These are phyloP conservation scores for Leucoagaricus sp. DNA, from an alignment of 1,284 basidiomycete species.

Conservation along the genomic window DNA sequence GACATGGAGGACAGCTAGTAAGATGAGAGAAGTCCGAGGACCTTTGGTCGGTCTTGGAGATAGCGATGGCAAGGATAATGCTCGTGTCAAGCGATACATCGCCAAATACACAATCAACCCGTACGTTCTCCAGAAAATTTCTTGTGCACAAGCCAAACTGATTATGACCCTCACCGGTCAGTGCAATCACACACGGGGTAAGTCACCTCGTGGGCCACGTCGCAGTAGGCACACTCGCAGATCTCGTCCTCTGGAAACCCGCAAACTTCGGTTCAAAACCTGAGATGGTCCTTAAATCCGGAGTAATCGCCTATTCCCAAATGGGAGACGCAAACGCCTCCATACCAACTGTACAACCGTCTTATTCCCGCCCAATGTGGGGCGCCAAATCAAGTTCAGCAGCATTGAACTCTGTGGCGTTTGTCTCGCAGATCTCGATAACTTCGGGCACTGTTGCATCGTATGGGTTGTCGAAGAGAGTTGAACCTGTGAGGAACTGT, in stretches of 20 bases:
- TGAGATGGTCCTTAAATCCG: conserved; percentile 93
- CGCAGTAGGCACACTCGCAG: conserved; percentile 83
- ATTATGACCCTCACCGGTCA: conserved; percentile 30
- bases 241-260: conserved; percentile 94
- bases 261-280: conserved; percentile 92
- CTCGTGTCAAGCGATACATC: conserved; percentile 96
- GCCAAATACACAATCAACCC: conserved; percentile 99
- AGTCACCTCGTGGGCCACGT: conserved; percentile 88
- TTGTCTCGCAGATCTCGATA: conserved; percentile 82
- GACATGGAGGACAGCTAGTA: conserved; percentile 97
- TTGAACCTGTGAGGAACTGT: conserved; percentile 80
- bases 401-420: conserved; percentile 79
- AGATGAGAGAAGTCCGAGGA: conserved; percentile 85
- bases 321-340: conserved; percentile 94
- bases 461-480: conserved; percentile 68
- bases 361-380: conserved; percentile 90
- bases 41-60: conserved; percentile 69
- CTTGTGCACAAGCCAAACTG: not conserved
- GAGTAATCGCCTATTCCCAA: conserved; percentile 89
- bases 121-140: conserved; percentile 48
- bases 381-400: conserved; percentile 76
- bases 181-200: conserved; percentile 94
- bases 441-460: conserved; percentile 58
- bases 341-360: conserved; percentile 92
- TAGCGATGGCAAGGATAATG: conserved; percentile 75